Conservation (phyloP, 192 early-diverging fungal genomes). For the Mortierella antarctica region DNA sequence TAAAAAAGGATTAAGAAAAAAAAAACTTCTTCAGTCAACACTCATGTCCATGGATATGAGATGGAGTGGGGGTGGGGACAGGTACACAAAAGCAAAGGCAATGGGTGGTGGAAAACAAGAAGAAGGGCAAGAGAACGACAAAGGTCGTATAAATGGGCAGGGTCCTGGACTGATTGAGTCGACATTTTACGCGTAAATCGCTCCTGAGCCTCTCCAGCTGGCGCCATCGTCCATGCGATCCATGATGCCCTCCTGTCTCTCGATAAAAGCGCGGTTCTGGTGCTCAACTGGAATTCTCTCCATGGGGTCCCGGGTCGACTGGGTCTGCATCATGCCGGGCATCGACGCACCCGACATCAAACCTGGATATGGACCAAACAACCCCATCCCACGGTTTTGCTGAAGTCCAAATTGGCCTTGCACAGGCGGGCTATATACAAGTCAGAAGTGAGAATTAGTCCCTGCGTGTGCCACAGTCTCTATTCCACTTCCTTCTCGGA, state of each 20-base stretch:
- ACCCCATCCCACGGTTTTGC: conserved; percentile 9
- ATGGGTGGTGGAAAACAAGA: no score
- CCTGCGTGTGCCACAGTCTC: no score
- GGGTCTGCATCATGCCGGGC: conserved; percentile 42
- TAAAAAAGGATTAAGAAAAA: not conserved
- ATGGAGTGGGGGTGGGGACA: no score
- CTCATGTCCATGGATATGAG: no score
- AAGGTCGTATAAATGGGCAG: not conserved
- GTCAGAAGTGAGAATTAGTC: not conserved
- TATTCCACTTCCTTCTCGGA: no score
- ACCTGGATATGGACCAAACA: conserved; percentile 25
- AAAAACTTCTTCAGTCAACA: not conserved
- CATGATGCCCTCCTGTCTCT: conserved; percentile 55
- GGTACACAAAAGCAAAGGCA: no score
- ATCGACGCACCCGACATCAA: conserved; percentile 9
- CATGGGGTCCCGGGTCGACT: conserved; percentile 48
- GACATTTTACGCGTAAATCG: conserved; percentile 54
- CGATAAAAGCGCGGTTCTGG: conserved; percentile 42
- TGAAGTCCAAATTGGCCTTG: conserved; percentile 33
- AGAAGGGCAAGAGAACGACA: not conserved
- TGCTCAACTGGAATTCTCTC: conserved; percentile 41
- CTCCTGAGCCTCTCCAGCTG: conserved; percentile 57
- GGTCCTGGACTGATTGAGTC: conserved; percentile 6
- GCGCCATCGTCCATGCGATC: conserved; percentile 57
- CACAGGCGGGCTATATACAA: conserved; percentile 14